Evolutionary conservation across 176 grass and related monocot genomes (phyloP).

Genomic region (Paspalum notatum): DNA sequence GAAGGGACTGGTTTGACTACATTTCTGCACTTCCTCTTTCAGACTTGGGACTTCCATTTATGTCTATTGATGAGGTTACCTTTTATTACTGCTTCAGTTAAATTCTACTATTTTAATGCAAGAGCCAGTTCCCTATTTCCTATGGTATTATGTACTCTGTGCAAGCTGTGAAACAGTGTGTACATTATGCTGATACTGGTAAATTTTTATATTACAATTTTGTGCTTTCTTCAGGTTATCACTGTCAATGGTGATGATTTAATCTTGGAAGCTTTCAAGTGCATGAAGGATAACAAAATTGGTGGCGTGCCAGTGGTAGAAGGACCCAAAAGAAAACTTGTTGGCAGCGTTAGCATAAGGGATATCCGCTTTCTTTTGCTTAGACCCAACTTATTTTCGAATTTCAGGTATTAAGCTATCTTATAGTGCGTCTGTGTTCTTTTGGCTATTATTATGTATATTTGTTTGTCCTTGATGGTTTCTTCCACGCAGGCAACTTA

Average conservation of each 20-base stretch:
- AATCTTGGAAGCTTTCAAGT: conserved; percentile 85
- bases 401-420: conserved; percentile 66
- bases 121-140: background rate
- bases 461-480: background rate
- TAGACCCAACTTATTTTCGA: conserved; percentile 72
- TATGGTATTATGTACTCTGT: background rate
- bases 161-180: conserved; percentile 9
- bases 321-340: conserved; percentile 67
- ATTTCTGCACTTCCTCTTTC: conserved; percentile 73
- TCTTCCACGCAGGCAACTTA: conserved; percentile 53
- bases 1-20: conserved; percentile 98
- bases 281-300: conserved; percentile 86
- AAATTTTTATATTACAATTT: conserved; percentile 13
- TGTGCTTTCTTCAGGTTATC: conserved; percentile 70
- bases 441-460: background rate
- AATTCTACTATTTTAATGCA: conserved; percentile 14
- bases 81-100: conserved; percentile 22
- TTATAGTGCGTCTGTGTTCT: background rate
- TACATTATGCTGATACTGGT: background rate
- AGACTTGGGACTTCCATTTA: conserved; percentile 96
- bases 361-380: conserved; percentile 83
- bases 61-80: conserved; percentile 80
- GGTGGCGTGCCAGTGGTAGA: conserved; percentile 83
- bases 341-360: conserved; percentile 79
- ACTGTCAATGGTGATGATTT: conserved; percentile 76